Evolutionary conservation across 2,329 filamentous ascomycete genomes (phyloP), one percentile per base, ranked within the genome.

Genomic region (Phialophora tarda): DNA sequence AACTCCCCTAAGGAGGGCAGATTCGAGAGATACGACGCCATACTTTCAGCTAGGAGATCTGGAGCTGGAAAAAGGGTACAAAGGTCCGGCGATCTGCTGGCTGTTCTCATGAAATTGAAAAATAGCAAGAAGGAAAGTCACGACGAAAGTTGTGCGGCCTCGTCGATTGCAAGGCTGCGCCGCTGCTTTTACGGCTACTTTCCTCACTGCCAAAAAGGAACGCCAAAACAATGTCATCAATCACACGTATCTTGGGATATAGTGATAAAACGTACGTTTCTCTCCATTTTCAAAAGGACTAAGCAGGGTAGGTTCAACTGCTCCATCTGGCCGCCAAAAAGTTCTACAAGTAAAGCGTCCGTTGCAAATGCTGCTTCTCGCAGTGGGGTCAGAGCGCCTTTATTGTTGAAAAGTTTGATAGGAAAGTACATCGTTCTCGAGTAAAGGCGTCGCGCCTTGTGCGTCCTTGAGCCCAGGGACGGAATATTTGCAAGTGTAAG

Each of bases 1-100:
- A 81, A 77, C 38, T 79, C 76, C 4, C 48, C 21, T 8, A 71
- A 48, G 1, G 76, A 67, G 4, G 75, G 74, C 21, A 78, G 32
- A 44, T 69, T 68, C n/a, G 67, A 64, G 17, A 70, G 59, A 51
- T 68, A 62, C 5, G 59, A 61, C 30, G 69, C 62, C 74, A 73
- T 74, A 4, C 38, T 21, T 23, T 10, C 55, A 23, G 1, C 21
- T n/a, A n/a, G 47, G 23, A 24, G n/a, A 41, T 10, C 21, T 23
- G 17, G 23, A 21, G 10, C 21, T 28, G 14, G 28, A 21, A 12
- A 4, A 2, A 4, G 48, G 5, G 12, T 26, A n/a, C 4, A 28
- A 21, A 21, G 24, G 17, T 26, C 32, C 30, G 34, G 17, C 34
- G 21, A 47, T 30, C 2, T 30, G 11, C 21, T 51, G 4, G 21